Evolutionary conservation across 106 monocot species (phyloP), one percentile per base, ranked within the genome.

Genomic region (Xerophyta viscosa): DNA sequence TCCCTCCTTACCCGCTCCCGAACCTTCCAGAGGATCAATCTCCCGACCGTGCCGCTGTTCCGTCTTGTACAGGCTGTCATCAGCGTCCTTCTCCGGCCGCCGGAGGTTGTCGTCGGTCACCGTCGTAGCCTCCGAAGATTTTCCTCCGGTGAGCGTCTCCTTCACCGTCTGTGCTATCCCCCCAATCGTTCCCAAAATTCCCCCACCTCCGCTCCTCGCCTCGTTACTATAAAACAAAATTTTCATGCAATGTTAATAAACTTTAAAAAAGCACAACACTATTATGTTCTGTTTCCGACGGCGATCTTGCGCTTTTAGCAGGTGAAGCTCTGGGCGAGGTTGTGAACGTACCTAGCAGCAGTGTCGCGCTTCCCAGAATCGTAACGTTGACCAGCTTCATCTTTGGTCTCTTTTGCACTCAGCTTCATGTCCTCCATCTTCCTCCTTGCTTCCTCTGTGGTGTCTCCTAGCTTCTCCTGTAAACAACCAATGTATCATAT

Each of bases 11-110:
- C n/a, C n/a, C n/a, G n/a, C n/a, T n/a, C n/a, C n/a, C n/a, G n/a
- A n/a, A n/a, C n/a, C n/a, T n/a, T n/a, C n/a, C n/a, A n/a, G n/a
- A n/a, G n/a, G n/a, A n/a, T n/a, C n/a, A n/a, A n/a, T n/a, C n/a
- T n/a, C n/a, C n/a, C n/a, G 63, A n/a, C 71, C 77, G 3, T 71
- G 45, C 71, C 65, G 65, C 48, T 79, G 69, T 14, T 69, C 69
- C 14, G 74, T 50, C 1, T 25, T 56, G 74, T 74, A 64, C 37
- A 37, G 42, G 0, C 61, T 60, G 26, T 74, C 50, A 7, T 29
- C 57, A 41, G 19, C 63, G 22, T 15, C 18, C 49, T 56, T 57
- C 71, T 58, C 23, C 29, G 53, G 29, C 56, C n/a, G n/a, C n/a
- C n/a, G n/a, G 27, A 57, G 28, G 7, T 41, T 37, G 44, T 68